Conservation (phyloP, 108 stramenopile species). For the Aurantiochytrium sp. region DNA sequence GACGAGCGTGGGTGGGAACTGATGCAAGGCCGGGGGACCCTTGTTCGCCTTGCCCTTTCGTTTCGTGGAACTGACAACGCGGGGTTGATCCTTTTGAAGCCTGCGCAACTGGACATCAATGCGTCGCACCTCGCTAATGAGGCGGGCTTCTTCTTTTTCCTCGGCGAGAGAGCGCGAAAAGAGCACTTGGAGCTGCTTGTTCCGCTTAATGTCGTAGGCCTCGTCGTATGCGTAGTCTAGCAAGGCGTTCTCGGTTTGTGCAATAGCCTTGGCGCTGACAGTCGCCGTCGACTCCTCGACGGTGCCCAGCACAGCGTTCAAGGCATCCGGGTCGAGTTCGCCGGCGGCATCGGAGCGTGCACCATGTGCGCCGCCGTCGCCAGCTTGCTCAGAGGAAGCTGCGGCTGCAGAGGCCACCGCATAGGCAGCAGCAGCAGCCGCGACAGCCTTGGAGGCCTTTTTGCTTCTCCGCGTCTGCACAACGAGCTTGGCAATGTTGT, state of each 20-base stretch:
- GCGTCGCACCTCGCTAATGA: not conserved
- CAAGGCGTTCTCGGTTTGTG: not conserved
- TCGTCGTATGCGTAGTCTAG: not conserved
- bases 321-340: not conserved
- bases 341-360: not conserved
- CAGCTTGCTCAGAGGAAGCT: not conserved
- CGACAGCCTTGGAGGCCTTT: not conserved
- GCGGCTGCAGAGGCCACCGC: not conserved
- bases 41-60: not conserved
- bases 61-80: not conserved
- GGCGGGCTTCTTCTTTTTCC: not conserved
- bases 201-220: not conserved
- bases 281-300: not conserved
- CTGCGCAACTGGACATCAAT: not conserved
- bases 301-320: not conserved
- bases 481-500: not conserved
- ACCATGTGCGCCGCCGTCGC: not conserved
- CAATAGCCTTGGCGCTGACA: not conserved
- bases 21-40: not conserved
- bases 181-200: conserved; percentile 10
- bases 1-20: not conserved
- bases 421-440: not conserved
- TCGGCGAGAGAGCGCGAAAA: not conserved
- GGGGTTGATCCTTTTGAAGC: not conserved
- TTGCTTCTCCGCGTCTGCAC: not conserved